Percentiles rank a stretch among this genome's conserved stretches.
phyloP scores from a whole-genome alignment of 768 basidiomycete species.

The Tylopilus balloui region DNA sequence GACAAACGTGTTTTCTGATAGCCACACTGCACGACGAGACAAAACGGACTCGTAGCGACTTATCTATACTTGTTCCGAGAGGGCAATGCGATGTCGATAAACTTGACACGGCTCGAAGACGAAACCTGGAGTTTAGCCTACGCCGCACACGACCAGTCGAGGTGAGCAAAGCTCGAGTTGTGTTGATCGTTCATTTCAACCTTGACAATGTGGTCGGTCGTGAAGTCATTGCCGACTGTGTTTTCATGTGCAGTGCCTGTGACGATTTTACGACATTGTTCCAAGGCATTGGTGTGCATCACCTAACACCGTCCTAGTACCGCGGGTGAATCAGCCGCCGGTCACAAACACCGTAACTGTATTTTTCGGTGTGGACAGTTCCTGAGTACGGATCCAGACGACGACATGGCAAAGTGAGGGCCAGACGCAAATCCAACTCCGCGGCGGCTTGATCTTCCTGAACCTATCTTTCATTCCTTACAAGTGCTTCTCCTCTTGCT shows the following conservation, averaged over 20 bases:
- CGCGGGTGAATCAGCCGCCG: not conserved
- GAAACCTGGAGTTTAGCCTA: too few relatives aligned
- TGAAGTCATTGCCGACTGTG: not conserved
- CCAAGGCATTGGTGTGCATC: not conserved
- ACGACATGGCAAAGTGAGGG: not conserved
- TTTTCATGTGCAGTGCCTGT: not conserved
- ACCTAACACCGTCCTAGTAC: not conserved
- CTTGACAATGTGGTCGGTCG: not conserved
- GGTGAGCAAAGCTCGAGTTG: not conserved
- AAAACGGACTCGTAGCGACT: not conserved
- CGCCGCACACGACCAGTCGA: too few relatives aligned
- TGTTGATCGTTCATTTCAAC: too few relatives aligned
- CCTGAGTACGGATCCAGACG: not conserved
- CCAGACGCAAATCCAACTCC: not conserved
- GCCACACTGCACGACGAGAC: not conserved
- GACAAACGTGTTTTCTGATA: not conserved
- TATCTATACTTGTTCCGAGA: not conserved
- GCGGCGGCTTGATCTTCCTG: not conserved
- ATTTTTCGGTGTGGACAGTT: not conserved
- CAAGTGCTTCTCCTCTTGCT: too few relatives aligned
- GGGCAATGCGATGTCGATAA: too few relatives aligned
- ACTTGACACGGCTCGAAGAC: too few relatives aligned
- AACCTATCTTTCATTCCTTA: too few relatives aligned
- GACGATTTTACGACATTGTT: not conserved
- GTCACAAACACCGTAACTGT: not conserved